Base-by-base conservation (phyloP, 164 flowering plant species). In the Magnolia officinalis region DNA sequence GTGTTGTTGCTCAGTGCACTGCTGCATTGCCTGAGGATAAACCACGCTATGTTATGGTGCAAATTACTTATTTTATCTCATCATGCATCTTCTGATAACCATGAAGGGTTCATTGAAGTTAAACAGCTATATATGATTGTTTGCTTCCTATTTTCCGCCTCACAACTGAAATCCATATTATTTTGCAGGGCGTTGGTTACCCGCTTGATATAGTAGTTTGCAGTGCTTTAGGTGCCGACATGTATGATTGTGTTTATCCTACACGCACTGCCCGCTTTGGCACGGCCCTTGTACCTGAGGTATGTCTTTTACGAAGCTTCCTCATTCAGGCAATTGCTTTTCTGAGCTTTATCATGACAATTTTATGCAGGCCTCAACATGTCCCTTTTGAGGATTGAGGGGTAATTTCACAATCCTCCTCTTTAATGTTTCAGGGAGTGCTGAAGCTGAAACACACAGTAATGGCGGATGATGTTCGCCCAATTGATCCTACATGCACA, bases 201-300 rank as follows among this genome's bases (percentile, higher is more conserved):
- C 98, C 99, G 26, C 83, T 94, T 82, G 99, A 96, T 85, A 92
- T 96, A 80, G 94, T 94, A 45, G 99, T 96, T 79, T 96, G 99
- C 87, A 96, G 98, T 83, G 97, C 99, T 61, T 83, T 96, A 71
- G 99, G 99, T 79, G 98, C 99, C 75, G 99, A 96, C 85, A 93
- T 94, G 98, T 94, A 91, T 76, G 99, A 96, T 59, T 96, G 98
- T 89, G 98, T 94, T 77, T 96, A 94, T 85, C 99, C 99, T 31
- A 94, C 98, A 11, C 98, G 98, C 13, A 96, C 99, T 80, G 99
- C 98, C 78, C 97, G 99, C 50, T 94, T 96, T 88, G 99, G 99
- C 77, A 92, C 98, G 67, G 99, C 98, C 66, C 93, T 96, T 80
- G 88, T 96, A 72, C 98, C 98, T 31, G 94, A 92, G 97, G 99